phyloP scores from a whole-genome alignment of 192 early-diverging fungal genomes.

The Coemansia sp. region DNA sequence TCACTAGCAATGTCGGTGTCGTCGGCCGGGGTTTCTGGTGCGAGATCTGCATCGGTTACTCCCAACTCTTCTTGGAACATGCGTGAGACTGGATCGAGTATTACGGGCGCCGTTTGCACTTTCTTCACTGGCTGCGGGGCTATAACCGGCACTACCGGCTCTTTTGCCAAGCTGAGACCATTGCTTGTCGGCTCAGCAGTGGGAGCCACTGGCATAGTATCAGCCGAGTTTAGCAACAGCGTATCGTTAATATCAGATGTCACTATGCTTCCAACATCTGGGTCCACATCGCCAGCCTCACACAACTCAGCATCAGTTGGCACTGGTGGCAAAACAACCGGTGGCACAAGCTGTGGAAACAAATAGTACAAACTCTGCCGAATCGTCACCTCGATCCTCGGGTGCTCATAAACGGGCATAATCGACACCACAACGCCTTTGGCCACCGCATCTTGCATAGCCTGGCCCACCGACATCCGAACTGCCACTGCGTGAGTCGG shows the following conservation, averaged over 20 bases:
- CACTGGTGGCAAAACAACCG: constrained; percentile 1
- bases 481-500: constrained; percentile 56
- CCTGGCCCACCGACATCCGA: constrained; percentile 51
- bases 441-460: constrained; percentile 60
- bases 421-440: constrained; percentile 62
- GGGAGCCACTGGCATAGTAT: neutral
- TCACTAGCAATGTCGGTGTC: neutral
- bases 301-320: neutral
- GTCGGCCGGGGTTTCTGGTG: neutral
- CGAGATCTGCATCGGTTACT: neutral
- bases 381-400: constrained; percentile 12
- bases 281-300: neutral
- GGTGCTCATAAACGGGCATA: constrained; percentile 51
- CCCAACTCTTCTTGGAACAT: constrained; percentile 41
- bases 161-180: neutral
- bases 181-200: neutral
- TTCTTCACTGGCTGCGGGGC: neutral
- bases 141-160: neutral
- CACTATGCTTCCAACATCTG: neutral
- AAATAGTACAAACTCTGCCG: constrained; percentile 37
- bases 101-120: neutral
- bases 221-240: neutral
- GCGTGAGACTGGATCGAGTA: constrained; percentile 25
- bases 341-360: constrained; percentile 38
- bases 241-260: neutral